phyloP scores from a whole-genome alignment of 345 rosid species.

The Aquilaria yunnanensis region DNA sequence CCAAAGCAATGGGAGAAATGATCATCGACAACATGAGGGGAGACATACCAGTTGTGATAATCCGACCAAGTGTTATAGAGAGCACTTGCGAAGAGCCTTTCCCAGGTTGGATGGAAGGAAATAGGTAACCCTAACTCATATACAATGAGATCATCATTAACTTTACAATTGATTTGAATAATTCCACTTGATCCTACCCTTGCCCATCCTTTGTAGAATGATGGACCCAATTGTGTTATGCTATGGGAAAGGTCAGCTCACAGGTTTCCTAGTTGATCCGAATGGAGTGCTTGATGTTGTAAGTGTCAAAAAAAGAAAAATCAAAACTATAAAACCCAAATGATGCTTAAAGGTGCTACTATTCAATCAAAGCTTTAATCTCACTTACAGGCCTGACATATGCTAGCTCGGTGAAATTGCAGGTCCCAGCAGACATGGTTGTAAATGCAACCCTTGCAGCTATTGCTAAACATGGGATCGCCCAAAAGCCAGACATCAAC shows the following conservation, averaged over 20 bases:
- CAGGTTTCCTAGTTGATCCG: constrained; percentile 80
- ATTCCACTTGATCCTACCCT: not conserved
- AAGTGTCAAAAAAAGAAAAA: constrained; percentile 14
- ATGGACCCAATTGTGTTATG: constrained; percentile 90
- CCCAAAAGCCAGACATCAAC: constrained; percentile 51
- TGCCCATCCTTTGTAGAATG: constrained; percentile 46
- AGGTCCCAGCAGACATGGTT: constrained; percentile 83
- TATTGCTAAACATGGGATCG: constrained; percentile 64
- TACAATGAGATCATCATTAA: not conserved
- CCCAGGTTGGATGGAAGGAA: constrained; percentile 99
- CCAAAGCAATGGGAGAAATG: constrained; percentile 99
- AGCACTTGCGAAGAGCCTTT: constrained; percentile 91
- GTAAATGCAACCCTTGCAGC: constrained; percentile 92
- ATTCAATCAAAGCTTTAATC: too few species aligned
- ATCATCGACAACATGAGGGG: constrained; percentile 68
- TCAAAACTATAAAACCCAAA: too few species aligned
- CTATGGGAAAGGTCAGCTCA: constrained; percentile 94
- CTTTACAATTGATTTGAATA: not conserved
- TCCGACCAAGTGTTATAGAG: constrained; percentile 84
- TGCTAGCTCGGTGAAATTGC: not conserved
- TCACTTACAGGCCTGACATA: too few species aligned
- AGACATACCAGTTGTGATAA: constrained; percentile 69
- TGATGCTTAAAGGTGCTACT: too few species aligned
- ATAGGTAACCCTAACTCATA: constrained; percentile 35
- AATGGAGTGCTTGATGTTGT: constrained; percentile 82